Evolutionary conservation across 2,329 filamentous ascomycete species (phyloP).

Genomic region (Talaromyces sp.): DNA sequence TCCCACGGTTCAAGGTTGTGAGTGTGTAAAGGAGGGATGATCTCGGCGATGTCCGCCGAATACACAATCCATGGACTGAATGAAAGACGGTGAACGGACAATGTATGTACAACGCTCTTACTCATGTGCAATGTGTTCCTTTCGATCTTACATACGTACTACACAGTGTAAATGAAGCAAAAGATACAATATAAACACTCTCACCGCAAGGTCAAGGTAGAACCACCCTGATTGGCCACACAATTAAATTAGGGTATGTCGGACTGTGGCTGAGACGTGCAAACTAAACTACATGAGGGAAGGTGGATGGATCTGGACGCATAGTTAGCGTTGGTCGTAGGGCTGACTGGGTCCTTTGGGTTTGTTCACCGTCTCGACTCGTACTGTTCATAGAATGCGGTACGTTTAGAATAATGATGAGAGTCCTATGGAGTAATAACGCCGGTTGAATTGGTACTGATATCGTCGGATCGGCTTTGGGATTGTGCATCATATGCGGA

Average conservation of each 20-base stretch:
- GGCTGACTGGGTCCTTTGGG: conserved; percentile 15
- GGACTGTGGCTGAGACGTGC: conserved; percentile 19
- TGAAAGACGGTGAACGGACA: not conserved
- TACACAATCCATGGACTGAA: not conserved
- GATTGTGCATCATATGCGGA: not conserved
- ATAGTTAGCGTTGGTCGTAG: conserved; percentile 15
- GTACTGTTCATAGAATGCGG: not conserved
- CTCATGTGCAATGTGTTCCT: not conserved
- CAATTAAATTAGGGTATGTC: conserved; percentile 11
- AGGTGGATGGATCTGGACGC: not conserved
- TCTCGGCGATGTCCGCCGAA: conserved; percentile 9
- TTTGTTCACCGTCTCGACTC: conserved; percentile 17
- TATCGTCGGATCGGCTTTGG: not conserved
- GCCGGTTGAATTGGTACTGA: not conserved
- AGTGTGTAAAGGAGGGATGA: not conserved
- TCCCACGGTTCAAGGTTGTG: not conserved
- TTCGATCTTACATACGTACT: not conserved
- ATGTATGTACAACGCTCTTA: not conserved
- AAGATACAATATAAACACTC: not conserved
- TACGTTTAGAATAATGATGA: no score
- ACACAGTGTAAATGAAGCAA: not conserved
- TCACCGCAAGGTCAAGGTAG: conserved; percentile 6
- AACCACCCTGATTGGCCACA: not conserved
- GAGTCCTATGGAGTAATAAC: no score
- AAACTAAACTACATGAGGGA: not conserved